Evolutionary conservation across 2,329 filamentous ascomycete genomes (phyloP).

Genomic region (Colletotrichum shisoi): DNA sequence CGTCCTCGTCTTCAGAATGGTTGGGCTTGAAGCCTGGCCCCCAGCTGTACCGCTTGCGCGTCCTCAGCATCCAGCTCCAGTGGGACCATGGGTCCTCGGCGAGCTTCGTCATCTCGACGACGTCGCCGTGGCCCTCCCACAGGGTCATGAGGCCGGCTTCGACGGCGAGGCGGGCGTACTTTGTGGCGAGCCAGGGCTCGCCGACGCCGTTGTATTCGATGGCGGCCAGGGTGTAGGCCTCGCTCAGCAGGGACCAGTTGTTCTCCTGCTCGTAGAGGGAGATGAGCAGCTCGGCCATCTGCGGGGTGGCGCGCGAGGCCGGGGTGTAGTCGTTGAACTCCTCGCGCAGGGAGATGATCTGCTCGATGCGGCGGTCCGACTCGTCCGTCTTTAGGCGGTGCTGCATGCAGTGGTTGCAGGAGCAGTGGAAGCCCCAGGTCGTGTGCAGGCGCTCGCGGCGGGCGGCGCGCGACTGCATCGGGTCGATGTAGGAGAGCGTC

Average conservation of each 20-base stretch:
- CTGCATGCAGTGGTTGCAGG: conserved; percentile 51
- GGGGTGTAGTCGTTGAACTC: conserved; percentile 48
- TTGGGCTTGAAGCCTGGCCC: conserved; percentile 34
- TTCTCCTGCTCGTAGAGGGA: conserved; percentile 53
- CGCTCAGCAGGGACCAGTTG: conserved; percentile 47
- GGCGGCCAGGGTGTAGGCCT: conserved; percentile 51
- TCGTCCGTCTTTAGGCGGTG: conserved; percentile 42
- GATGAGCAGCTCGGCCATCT: conserved; percentile 52
- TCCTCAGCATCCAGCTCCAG: conserved; percentile 53
- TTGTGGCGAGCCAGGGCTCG: conserved; percentile 51
- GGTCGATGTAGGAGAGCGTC: conserved; percentile 55
- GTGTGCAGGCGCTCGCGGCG: conserved; percentile 46
- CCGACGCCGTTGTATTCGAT: conserved; percentile 52
- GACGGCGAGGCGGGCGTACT: conserved; percentile 51
- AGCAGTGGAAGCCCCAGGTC: conserved; percentile 54
- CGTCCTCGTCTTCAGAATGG: conserved; percentile 5
- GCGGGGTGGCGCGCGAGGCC: conserved; percentile 46
- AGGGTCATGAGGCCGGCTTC: conserved; percentile 46
- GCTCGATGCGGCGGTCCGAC: conserved; percentile 51
- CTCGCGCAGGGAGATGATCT: conserved; percentile 46
- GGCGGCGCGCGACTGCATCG: conserved; percentile 44
- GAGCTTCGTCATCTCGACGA: conserved; percentile 49
- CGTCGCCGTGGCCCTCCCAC: conserved; percentile 43
- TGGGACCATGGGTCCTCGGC: conserved; percentile 50
- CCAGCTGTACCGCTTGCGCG: conserved; percentile 47